A percentile compares a stretch with the other conserved stretches of the same genome.
phyloP scores from a whole-genome alignment of 2,329 filamentous ascomycete species.

The Ceratocystis colombiana region DNA sequence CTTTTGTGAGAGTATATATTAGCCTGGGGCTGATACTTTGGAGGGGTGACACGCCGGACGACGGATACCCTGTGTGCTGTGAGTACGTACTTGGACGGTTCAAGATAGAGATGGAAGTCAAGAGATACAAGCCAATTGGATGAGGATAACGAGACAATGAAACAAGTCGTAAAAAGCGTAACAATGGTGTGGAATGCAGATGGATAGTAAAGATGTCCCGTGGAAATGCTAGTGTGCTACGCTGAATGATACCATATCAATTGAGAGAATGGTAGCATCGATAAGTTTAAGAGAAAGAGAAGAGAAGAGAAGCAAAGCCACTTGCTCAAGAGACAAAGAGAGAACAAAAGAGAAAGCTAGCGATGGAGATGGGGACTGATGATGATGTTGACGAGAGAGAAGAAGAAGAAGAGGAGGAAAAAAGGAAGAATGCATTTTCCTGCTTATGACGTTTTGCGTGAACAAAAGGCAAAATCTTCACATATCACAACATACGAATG shows the following conservation, averaged over 20 bases:
- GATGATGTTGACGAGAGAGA: neutral
- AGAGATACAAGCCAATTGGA: neutral
- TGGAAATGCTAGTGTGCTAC: neutral
- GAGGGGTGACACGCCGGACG: neutral
- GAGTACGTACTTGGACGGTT: neutral
- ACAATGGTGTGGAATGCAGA: neutral
- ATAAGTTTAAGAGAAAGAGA: neutral
- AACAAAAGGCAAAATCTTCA: neutral
- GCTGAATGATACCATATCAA: neutral
- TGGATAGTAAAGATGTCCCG: constrained; percentile 9
- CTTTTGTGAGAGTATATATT: neutral
- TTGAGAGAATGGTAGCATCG: neutral
- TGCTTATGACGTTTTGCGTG: neutral
- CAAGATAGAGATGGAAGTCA: neutral
- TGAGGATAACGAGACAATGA: constrained; percentile 6
- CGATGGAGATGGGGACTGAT: neutral
- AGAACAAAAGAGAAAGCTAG: constrained; percentile 6
- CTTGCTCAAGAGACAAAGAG: neutral
- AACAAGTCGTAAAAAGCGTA: neutral
- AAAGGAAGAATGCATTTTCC: neutral
- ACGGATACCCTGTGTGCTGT: neutral
- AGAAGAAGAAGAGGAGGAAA: constrained; percentile 2
- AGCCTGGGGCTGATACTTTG: neutral
- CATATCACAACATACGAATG: constrained; percentile 1
- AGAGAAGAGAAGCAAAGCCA: neutral